A percentile compares a stretch with the other conserved stretches of the same genome.
Conservation (phyloP, 129 eudicot genomes). For the Sambucus nigra region DNA sequence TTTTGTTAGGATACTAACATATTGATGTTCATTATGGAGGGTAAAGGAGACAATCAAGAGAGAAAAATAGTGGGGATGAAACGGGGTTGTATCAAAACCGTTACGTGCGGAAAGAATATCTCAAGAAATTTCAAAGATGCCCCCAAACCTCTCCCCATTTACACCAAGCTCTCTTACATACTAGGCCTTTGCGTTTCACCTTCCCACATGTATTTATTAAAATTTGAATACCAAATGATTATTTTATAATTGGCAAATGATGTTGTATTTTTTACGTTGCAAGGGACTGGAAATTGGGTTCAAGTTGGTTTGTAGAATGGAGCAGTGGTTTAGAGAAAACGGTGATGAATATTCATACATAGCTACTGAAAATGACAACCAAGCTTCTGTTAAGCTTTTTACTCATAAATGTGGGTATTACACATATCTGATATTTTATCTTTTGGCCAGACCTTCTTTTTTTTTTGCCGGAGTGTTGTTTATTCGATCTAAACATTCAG, state of each 20-base stretch:
- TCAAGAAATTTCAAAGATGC: slow-evolving; percentile 19
- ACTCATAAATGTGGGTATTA: slow-evolving; percentile 43
- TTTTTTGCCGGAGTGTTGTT: too few relatives aligned
- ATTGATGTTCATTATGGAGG: slow-evolving; percentile 44
- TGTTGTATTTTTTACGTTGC: neutral
- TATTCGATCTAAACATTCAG: too few relatives aligned
- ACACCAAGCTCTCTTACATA: too few relatives aligned
- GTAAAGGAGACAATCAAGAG: slow-evolving; percentile 17
- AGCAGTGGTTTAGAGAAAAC: slow-evolving; percentile 46
- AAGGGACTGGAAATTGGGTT: slow-evolving; percentile 46
- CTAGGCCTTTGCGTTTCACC: slow-evolving; percentile 61
- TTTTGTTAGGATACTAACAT: slow-evolving; percentile 8
- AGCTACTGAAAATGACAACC: slow-evolving; percentile 60
- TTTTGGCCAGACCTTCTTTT: too few relatives aligned
- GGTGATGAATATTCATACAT: too few relatives aligned
- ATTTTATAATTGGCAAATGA: neutral
- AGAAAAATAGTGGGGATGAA: slow-evolving; percentile 46
- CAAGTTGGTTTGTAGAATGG: slow-evolving; percentile 31
- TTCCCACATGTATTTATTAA: slow-evolving; percentile 30
- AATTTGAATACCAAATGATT: neutral
- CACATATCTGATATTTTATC: too few relatives aligned
- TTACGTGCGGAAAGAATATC: slow-evolving; percentile 38
- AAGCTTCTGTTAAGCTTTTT: too few relatives aligned
- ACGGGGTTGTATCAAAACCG: slow-evolving; percentile 57
- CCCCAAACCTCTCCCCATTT: too few relatives aligned